These are phyloP conservation scores for Fusarium oligoseptatum DNA, from an alignment of 2,329 filamentous ascomycete species.

Conservation along the genomic window DNA sequence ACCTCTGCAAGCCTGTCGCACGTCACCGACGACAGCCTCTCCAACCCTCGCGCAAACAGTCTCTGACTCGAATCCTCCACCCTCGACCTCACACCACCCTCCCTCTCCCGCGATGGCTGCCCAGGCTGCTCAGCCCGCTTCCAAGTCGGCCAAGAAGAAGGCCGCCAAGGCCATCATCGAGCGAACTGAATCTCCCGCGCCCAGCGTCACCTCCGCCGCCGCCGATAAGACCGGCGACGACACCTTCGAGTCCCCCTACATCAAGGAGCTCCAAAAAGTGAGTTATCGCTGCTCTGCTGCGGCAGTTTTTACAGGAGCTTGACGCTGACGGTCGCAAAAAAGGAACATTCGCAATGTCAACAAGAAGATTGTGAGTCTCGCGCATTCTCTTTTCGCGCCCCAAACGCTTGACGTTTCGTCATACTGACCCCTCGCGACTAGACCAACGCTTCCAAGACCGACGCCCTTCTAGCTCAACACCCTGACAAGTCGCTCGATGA, in stretches of 20 bases:
- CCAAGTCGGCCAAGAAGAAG: slow-evolving; percentile 79
- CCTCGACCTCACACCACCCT: slow-evolving; percentile 18
- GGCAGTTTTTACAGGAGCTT: not conserved
- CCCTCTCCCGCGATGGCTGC: slow-evolving; percentile 66
- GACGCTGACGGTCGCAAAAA: slow-evolving; percentile 37
- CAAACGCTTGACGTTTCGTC: slow-evolving; percentile 16
- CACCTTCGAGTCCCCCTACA: slow-evolving; percentile 78
- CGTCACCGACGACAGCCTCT: slow-evolving; percentile 29
- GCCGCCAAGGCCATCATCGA: slow-evolving; percentile 62
- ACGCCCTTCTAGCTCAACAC: slow-evolving; percentile 77
- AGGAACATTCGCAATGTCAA: slow-evolving; percentile 92
- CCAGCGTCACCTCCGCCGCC: slow-evolving; percentile 60
- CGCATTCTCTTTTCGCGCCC: slow-evolving; percentile 18
- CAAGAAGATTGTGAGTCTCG: slow-evolving; percentile 87
- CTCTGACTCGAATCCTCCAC: slow-evolving; percentile 29
- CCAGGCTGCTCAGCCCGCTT: slow-evolving; percentile 70
- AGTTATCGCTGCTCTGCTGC: slow-evolving; percentile 48
- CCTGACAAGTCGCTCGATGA: slow-evolving; percentile 79
- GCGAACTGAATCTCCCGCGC: slow-evolving; percentile 68
- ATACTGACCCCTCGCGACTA: slow-evolving; percentile 51
- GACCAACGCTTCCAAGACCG: slow-evolving; percentile 80
- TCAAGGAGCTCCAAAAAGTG: slow-evolving; percentile 93
- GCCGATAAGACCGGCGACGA: slow-evolving; percentile 68
- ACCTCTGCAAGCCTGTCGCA: slow-evolving; percentile 36
- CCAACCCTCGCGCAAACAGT: slow-evolving; percentile 41